Evolutionary conservation across 768 basidiomycete genomes (phyloP), one percentile per base, ranked within the genome.

Genomic region (Boletus edulis): DNA sequence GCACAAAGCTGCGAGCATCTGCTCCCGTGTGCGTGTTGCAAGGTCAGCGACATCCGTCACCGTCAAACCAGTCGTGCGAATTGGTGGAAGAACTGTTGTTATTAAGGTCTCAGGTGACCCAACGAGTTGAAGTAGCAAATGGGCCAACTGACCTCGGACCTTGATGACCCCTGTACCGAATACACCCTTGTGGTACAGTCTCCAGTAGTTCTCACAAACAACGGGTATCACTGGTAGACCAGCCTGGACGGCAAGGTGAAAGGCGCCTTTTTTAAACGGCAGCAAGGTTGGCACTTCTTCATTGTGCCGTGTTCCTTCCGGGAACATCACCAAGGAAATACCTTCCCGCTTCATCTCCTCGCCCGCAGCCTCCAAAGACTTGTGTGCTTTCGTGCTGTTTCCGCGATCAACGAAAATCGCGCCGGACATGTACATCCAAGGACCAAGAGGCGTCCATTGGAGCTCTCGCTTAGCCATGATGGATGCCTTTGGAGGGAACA

Each of bases 201-300:
- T 74, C 81, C 91, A 91, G 69, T 98, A 99, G 71, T 98, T 98
- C 76, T 98, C 94, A 49, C 85, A 84, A 3, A 98, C 87, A 49
- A 99, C 81, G 7, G 97, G 96, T 31, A 91, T 81, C 64, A 99
- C 87, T 7, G 97, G 96, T 44, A 98, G 81, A 31, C 89, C 85
- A 13, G 92, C 86, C 72, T 94, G 87, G 24, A 98, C 80, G 29
- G 97, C 97, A 47, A 98, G 81, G 68, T 98, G 94, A 79, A 98
- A 98, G 4, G 94, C 95, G 39, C 97, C 97, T 72, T 98, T 99
- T 79, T 99, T 99, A 78, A 99, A 87, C 3, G 92, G 88, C 6
- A 90, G 78, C 68, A 99, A 73, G 32, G 82, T 79, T 9, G 88
- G 81, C 32, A 78, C 73, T 57, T 85, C 76, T 20, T 80, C 79